Conservation (phyloP, 2,329 filamentous ascomycete genomes). For the Fusarium chaquense region DNA sequence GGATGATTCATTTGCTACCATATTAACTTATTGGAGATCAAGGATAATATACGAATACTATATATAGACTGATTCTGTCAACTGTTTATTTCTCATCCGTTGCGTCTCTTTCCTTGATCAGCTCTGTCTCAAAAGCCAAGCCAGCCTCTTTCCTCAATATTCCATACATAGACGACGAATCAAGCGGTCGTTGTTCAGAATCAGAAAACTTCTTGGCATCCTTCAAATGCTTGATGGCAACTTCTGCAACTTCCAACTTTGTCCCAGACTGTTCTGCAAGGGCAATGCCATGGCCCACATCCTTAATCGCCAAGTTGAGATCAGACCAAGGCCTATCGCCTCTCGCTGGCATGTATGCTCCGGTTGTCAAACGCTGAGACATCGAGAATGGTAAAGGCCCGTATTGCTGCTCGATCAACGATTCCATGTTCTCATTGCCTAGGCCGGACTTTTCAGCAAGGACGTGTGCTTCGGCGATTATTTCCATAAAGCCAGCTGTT, state of each 20-base stretch:
- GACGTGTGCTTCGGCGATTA: slow-evolving; percentile 63
- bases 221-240: slow-evolving; percentile 57
- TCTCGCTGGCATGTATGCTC: slow-evolving; percentile 53
- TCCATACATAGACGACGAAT: slow-evolving; percentile 65
- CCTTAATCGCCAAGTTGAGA: slow-evolving; percentile 63
- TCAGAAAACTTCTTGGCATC: slow-evolving; percentile 57
- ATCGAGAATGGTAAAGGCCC: slow-evolving; percentile 54
- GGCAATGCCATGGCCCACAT: slow-evolving; percentile 62
- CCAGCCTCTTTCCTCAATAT: slow-evolving; percentile 58
- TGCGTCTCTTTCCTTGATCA: slow-evolving; percentile 50
- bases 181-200: slow-evolving; percentile 53
- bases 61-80: not conserved
- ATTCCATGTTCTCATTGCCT: slow-evolving; percentile 55
- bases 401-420: slow-evolving; percentile 57
- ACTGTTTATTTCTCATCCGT: not conserved
- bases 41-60: not conserved
- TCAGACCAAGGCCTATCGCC: slow-evolving; percentile 60
- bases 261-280: slow-evolving; percentile 56
- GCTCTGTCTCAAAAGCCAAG: slow-evolving; percentile 58
- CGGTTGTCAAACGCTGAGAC: slow-evolving; percentile 54
- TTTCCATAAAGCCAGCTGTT: slow-evolving; percentile 62
- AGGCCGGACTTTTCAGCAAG: slow-evolving; percentile 61
- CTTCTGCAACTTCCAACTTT: slow-evolving; percentile 56
- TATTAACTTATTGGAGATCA: not conserved
- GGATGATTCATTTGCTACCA: not conserved